phyloP scores from a whole-genome alignment of 495 filamentous ascomycete species.

The Cetradonia linearis region DNA sequence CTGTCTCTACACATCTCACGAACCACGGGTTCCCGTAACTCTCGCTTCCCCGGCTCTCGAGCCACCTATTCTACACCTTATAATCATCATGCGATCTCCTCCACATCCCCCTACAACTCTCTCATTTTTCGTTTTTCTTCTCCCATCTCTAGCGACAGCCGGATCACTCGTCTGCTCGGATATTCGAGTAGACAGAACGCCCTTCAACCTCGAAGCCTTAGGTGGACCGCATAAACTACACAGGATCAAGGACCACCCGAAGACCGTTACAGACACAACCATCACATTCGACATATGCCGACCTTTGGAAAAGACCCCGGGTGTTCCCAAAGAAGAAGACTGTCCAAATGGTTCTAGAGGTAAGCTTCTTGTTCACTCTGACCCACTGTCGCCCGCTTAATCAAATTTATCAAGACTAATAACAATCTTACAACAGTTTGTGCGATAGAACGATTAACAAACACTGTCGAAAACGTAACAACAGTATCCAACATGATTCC shows the following conservation, averaged over 20 bases:
- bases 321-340: constrained; percentile 38
- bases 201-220: constrained; percentile 57
- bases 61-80: neutral
- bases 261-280: constrained; percentile 54
- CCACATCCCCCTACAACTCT: constrained; percentile 26
- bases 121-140: constrained; percentile 37
- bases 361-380: constrained; percentile 25
- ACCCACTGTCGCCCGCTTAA: no score
- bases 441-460: constrained; percentile 52
- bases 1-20: neutral
- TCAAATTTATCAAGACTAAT: constrained; percentile 1
- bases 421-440: constrained; percentile 49
- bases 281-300: constrained; percentile 84
- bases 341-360: constrained; percentile 56
- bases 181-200: constrained; percentile 44
- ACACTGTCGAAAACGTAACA: constrained; percentile 33
- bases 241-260: constrained; percentile 38
- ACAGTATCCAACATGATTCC: constrained; percentile 46
- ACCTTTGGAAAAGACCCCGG: constrained; percentile 46
- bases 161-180: constrained; percentile 53
- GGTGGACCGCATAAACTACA: constrained; percentile 68
- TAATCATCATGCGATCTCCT: constrained; percentile 25
- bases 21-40: neutral
- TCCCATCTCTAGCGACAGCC: constrained; percentile 38
- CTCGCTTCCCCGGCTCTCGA: neutral